Evolutionary conservation across 768 basidiomycete species (phyloP).

Genomic region (Kwoniella sp.): DNA sequence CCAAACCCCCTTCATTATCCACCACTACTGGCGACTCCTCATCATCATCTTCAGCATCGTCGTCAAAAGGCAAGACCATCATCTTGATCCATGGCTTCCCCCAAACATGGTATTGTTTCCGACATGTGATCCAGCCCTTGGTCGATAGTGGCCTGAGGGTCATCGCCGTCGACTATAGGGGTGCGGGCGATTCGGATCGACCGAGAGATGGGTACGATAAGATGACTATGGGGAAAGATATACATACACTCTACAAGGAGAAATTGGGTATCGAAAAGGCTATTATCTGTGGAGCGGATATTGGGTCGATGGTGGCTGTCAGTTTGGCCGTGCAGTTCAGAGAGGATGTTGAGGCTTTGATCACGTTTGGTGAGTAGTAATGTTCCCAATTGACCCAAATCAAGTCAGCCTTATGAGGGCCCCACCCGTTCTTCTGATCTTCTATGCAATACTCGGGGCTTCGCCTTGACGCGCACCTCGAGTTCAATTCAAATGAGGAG

Average conservation of each 20-base stretch:
- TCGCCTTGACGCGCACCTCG: no score
- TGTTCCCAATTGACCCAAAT: no score
- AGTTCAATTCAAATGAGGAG: no score
- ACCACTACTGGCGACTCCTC: background rate
- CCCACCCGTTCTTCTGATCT: no score
- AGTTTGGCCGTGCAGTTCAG: slow-evolving; percentile 25
- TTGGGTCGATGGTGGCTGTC: slow-evolving; percentile 41
- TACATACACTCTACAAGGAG: slow-evolving; percentile 29
- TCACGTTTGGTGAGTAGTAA: slow-evolving; percentile 27
- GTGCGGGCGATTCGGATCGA: slow-evolving; percentile 31
- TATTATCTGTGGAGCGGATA: slow-evolving; percentile 37
- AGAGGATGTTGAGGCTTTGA: slow-evolving; percentile 25
- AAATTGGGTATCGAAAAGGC: slow-evolving; percentile 27
- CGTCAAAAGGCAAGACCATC: slow-evolving; percentile 11
- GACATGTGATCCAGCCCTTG: slow-evolving; percentile 28
- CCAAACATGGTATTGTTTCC: slow-evolving; percentile 36
- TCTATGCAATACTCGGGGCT: no score
- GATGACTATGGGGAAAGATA: slow-evolving; percentile 34
- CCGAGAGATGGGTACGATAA: slow-evolving; percentile 33
- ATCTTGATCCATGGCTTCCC: slow-evolving; percentile 34
- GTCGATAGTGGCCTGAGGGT: slow-evolving; percentile 25
- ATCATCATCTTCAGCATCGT: slow-evolving; percentile 9
- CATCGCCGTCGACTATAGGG: slow-evolving; percentile 35
- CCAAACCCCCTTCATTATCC: background rate
- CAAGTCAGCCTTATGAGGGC: no score